A percentile compares a stretch with the other conserved stretches of the same genome.
Conservation (phyloP, 176 grass and related monocot genomes). For the Eremochloa ophiuroides region DNA sequence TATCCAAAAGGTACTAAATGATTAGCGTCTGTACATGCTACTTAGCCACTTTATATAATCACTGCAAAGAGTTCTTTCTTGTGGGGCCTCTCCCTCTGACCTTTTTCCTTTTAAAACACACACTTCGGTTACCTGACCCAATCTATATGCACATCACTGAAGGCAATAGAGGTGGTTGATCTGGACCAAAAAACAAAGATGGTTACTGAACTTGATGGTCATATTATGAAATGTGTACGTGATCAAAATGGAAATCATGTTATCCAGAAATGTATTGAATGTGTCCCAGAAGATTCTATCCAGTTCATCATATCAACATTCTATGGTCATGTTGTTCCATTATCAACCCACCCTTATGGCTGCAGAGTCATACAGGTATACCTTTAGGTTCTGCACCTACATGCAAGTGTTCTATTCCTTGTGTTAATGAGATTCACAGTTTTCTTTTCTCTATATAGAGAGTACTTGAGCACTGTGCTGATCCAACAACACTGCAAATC, state of each 20-base stretch:
- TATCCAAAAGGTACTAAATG: slow-evolving; percentile 73
- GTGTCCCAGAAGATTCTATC: slow-evolving; percentile 74
- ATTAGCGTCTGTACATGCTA: not conserved
- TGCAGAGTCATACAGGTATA: slow-evolving; percentile 88
- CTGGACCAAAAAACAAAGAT: slow-evolving; percentile 91
- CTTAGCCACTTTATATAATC: not conserved
- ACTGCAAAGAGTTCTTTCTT: not conserved
- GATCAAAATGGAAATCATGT: slow-evolving; percentile 99
- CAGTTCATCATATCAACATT: slow-evolving; percentile 90
- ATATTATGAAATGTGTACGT: slow-evolving; percentile 87
- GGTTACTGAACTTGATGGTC: slow-evolving; percentile 78
- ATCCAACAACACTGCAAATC: slow-evolving; percentile 69
- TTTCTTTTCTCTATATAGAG: slow-evolving; percentile 47
- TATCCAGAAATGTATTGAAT: slow-evolving; percentile 98
- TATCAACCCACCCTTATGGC: slow-evolving; percentile 93
- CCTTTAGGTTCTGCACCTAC: slow-evolving; percentile 3
- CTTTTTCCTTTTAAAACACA: not conserved
- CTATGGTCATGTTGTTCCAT: slow-evolving; percentile 78
- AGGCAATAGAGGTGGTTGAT: slow-evolving; percentile 96
- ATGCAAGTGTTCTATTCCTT: not conserved
- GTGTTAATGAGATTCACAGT: slow-evolving; percentile 12
- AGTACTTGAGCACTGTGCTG: slow-evolving; percentile 78
- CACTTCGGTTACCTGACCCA: not conserved
- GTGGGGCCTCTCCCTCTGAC: not conserved
- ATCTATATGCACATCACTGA: slow-evolving; percentile 11